Evolutionary conservation across 371 early-diverging fungal species (phyloP), one percentile per base, ranked within the genome.

Genomic region (Apophysomyces ossiformis): DNA sequence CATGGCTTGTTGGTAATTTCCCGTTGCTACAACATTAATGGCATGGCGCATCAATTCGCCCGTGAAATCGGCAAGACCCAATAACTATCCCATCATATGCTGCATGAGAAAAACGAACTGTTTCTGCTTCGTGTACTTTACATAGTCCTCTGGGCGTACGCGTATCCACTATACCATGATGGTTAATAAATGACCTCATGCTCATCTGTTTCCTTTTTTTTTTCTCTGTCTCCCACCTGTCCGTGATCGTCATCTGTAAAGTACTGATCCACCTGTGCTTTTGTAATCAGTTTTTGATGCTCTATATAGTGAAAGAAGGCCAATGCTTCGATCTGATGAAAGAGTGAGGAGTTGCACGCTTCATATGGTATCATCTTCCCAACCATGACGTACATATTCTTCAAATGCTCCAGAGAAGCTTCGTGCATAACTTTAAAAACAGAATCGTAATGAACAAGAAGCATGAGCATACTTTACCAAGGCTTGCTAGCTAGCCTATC

Each of bases 31-130:
- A 63, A 59, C 71, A 56, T 88, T 81, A 69, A 90, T 89, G 5
- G 86, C 85, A 21, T 83, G 73, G 41, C 90, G 79, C 90, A 90
- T 90, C 57, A 92, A 64, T 67, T 90, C 90, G 43, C 92, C 92
- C 13, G 90, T 89, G 44, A 90, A 81, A 74, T 90, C 90, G 7
- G 85, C 87, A 15, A 92, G 65, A 36, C 90, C 92, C 7, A 87
- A 61, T 16, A 79, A 47, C 75, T 69, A 43, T 8, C 2, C 26
- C 41, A 41, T 41, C 32, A 26, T 41, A 5, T 13, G 41, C 8
- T 13, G 2, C 41, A 41, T 41, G 8, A 13, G 41, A 13, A 41
- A 41, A 8, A 13, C 5, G 13, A 41, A 41, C 41, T 26, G 32
- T 26, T 26, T 26, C 2, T 26, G 32, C 32, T 26, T 26, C 32